Conservation (phyloP, 202 grass and related monocot species). For the Zizania palustris region DNA sequence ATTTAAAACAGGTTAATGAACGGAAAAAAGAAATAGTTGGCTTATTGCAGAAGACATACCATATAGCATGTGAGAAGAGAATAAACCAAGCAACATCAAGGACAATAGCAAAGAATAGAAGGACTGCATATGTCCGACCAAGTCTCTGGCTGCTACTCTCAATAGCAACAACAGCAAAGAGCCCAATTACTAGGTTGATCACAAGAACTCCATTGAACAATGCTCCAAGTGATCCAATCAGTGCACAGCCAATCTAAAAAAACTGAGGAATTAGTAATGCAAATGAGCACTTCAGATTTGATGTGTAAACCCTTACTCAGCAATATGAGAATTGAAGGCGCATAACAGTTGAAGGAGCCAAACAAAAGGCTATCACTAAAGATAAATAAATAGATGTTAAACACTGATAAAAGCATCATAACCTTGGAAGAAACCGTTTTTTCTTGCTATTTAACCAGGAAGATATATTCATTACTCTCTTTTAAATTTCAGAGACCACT, state of each 20-base stretch:
- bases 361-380: not conserved
- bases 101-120: conserved; percentile 85
- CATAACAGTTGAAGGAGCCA: conserved; percentile 5
- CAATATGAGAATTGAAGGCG: conserved; percentile 30
- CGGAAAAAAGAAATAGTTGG: conserved; percentile 22
- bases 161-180: conserved; percentile 93
- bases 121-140: conserved; percentile 81
- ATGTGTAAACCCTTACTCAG: not conserved
- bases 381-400: not conserved
- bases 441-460: not conserved
- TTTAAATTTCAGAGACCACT: not conserved
- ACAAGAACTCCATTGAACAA: conserved; percentile 92
- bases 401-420: conserved; percentile 18
- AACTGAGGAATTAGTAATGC: conserved; percentile 7
- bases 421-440: not conserved
- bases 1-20: conserved; percentile 3
- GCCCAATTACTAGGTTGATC: conserved; percentile 93
- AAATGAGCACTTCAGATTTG: conserved; percentile 20
- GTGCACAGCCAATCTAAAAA: conserved; percentile 81
- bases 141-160: conserved; percentile 94
- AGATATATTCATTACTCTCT: not conserved
- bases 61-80: conserved; percentile 92
- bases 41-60: conserved; percentile 52
- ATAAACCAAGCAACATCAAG: conserved; percentile 95
- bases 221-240: conserved; percentile 91